Base-by-base conservation (phyloP, 257 asterid species). In the Solanum chmielewskii region DNA sequence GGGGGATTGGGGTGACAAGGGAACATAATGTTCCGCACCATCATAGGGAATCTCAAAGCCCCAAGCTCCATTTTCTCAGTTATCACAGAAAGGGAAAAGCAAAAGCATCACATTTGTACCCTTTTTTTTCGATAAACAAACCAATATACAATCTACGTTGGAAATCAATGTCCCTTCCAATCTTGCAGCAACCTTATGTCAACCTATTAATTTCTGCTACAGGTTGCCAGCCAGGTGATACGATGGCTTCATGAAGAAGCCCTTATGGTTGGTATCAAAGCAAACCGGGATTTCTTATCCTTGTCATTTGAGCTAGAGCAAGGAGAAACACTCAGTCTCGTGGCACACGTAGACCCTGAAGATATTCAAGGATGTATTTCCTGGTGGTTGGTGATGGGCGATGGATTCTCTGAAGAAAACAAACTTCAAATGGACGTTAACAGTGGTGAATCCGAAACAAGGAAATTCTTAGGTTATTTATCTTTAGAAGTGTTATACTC, bases 201-300 rank as follows among this genome's bases (percentile, higher is more conserved):
- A 47, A 81, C 20, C 45, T 49, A 18, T 18, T 7, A 49, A 29
- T 27, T 86, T 52, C 23, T 89, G n/a, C 29, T 52, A 39, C 75
- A 97, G 99, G 90, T 97, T 83, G 99, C 99, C 33, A 94, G 99
- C 88, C 99, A 97, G 85, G 92, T 95, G 70, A 92, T 97, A 86
- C 92, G 92, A 87, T 97, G 99, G 99, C 95, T 97, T 90, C 97
- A 95, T 9, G 98, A 94, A 91, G 98, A 96, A 90, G 96, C 99
- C 11, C 93, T 90, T 25, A 83, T 91, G 16, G 96, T 94, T 42
- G 99, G 99, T 21, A 92, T 97, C 56, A 96, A 96, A 89, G 93
- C 96, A 52, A 94, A 85, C 71, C 86, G 93, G 88, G 98, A 97
- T 91, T 97, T 95, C 89, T 86, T 96, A 69, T 94, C 97, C 16